Conservation (phyloP, 23 red algal species). For the Gracilaria domingensis region DNA sequence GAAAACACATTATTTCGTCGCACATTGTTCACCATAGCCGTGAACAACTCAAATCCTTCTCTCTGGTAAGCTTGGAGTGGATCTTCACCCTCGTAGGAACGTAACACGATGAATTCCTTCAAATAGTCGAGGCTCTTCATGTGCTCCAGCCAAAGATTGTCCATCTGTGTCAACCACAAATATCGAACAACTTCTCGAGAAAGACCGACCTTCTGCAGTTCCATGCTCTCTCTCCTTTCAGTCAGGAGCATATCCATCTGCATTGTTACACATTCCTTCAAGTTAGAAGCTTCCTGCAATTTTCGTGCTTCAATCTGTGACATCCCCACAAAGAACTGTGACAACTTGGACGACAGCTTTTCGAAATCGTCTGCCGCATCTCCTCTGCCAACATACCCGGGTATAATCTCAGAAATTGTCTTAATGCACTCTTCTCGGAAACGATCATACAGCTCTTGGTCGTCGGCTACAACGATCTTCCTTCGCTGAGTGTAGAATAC, state of each 20-base stretch:
- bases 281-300: constrained; percentile 5
- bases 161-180: constrained; percentile 83
- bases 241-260: constrained; percentile 11
- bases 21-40: constrained; percentile 73
- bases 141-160: constrained; percentile 92
- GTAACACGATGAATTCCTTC: constrained; percentile 84
- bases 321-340: constrained; percentile 78
- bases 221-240: constrained; percentile 24
- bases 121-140: constrained; percentile 87
- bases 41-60: constrained; percentile 87
- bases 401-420: constrained; percentile 67
- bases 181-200: constrained; percentile 68
- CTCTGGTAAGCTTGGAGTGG: constrained; percentile 83
- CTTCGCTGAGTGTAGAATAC: constrained; percentile 79
- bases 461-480: constrained; percentile 53
- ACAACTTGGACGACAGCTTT: constrained; percentile 68
- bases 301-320: neutral
- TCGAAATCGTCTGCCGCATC: constrained; percentile 61
- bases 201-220: constrained; percentile 37
- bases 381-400: constrained; percentile 28
- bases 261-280: constrained; percentile 12
- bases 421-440: constrained; percentile 58
- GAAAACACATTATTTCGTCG: constrained; percentile 95
- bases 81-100: constrained; percentile 77
- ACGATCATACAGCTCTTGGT: constrained; percentile 37